These are phyloP conservation scores for Simplicillium sp. DNA, from an alignment of 2,329 filamentous ascomycete species.

Conservation along the genomic window DNA sequence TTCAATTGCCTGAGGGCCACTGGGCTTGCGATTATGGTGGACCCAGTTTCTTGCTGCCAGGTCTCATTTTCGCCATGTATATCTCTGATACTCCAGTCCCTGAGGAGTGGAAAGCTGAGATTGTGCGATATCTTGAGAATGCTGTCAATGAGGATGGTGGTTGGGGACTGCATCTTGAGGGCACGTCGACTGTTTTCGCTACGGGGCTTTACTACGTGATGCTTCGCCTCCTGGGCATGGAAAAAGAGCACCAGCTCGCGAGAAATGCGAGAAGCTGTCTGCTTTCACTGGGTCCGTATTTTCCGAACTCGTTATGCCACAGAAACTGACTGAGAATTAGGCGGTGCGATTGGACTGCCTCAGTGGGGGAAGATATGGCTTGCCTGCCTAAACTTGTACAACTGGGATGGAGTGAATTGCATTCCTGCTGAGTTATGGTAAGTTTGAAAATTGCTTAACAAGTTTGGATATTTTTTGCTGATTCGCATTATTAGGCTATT, in stretches of 20 bases:
- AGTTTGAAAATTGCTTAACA: no score
- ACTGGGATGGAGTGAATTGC: slow-evolving; percentile 1
- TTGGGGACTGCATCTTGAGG: not conserved
- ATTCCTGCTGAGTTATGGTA: no score
- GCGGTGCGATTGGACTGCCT: not conserved
- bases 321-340: no score
- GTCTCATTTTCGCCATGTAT: slow-evolving; percentile 1
- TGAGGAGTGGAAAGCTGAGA: not conserved
- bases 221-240: no score
- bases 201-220: not conserved
- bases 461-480: no score
- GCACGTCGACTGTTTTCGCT: not conserved
- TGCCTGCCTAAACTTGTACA: not conserved
- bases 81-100: not conserved
- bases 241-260: no score
- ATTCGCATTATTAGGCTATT: no score
- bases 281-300: no score
- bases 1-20: not conserved
- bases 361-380: slow-evolving; percentile 1
- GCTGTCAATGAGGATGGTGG: not conserved
- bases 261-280: no score
- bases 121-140: not conserved
- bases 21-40: slow-evolving; percentile 1
- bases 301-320: no score
- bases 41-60: not conserved